Conservation (phyloP, 2,329 filamentous ascomycete species). For the Pseudogymnoascus sp. region DNA sequence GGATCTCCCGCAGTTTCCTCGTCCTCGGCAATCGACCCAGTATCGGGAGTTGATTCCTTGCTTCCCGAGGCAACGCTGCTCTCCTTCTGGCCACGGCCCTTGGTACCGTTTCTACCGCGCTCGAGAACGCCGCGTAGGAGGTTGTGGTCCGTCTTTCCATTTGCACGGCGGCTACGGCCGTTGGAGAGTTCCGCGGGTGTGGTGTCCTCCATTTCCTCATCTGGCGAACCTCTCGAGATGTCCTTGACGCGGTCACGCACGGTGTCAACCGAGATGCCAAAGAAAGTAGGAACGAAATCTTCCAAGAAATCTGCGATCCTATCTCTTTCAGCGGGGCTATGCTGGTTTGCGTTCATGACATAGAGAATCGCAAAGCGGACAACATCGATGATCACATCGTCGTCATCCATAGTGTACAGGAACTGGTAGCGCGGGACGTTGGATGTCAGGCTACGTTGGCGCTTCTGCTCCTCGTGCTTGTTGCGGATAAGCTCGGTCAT, state of each 20-base stretch:
- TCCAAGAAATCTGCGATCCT: conserved; percentile 69
- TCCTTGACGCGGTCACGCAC: conserved; percentile 59
- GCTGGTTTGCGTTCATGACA: conserved; percentile 58
- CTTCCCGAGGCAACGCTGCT: conserved; percentile 69
- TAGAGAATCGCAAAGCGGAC: conserved; percentile 56
- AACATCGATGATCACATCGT: conserved; percentile 55
- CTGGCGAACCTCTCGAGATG: conserved; percentile 60
- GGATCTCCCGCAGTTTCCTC: conserved; percentile 56
- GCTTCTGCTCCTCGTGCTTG: conserved; percentile 83
- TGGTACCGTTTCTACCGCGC: conserved; percentile 60
- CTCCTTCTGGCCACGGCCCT: conserved; percentile 64
- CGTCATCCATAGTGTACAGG: conserved; percentile 63
- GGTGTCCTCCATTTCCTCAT: conserved; percentile 68
- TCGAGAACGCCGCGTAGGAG: conserved; percentile 82
- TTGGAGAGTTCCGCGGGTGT: conserved; percentile 62
- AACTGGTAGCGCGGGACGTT: conserved; percentile 63
- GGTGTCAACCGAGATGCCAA: conserved; percentile 62
- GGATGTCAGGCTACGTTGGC: conserved; percentile 54
- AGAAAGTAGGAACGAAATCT: conserved; percentile 67
- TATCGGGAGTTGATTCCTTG: conserved; percentile 82
- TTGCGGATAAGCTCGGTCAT: conserved; percentile 85
- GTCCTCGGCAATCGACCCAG: conserved; percentile 67
- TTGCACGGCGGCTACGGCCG: conserved; percentile 49
- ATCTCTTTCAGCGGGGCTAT: conserved; percentile 64
- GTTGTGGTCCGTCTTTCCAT: conserved; percentile 66